A percentile compares a stretch with the other conserved stretches of the same genome.
Conservation (phyloP, 805 yeast species). For the Yarrowia alimentaria region DNA sequence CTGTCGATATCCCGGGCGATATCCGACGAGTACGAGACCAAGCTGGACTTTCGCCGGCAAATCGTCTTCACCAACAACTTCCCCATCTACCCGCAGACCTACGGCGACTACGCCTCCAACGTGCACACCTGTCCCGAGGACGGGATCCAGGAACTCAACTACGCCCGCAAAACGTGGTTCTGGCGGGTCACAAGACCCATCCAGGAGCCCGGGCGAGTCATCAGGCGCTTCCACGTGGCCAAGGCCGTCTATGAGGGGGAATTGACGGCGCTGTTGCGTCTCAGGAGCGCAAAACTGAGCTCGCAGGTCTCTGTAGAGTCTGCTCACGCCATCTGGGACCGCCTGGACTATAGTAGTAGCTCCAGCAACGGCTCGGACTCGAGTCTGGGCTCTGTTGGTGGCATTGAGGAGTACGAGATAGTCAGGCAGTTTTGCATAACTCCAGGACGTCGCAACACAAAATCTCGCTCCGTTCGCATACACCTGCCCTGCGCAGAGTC, state of each 20-base stretch:
- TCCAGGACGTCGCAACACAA: conserved; percentile 8
- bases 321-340: background rate
- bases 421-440: conserved; percentile 5
- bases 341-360: conserved; percentile 3
- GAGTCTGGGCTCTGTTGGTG: background rate
- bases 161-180: conserved; percentile 15
- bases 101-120: conserved; percentile 11
- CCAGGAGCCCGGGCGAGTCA: conserved; percentile 1
- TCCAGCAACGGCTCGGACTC: conserved; percentile 4
- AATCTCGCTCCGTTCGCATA: conserved; percentile 11
- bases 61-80: conserved; percentile 19
- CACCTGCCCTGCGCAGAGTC: conserved; percentile 10
- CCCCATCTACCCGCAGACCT: conserved; percentile 18
- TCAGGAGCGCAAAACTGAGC: background rate
- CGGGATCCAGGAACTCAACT: conserved; percentile 15
- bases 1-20: conserved; percentile 11
- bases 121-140: background rate
- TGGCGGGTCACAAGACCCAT: conserved; percentile 5
- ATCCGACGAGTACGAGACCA: conserved; percentile 19
- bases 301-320: background rate
- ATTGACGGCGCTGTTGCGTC: background rate
- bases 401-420: conserved; percentile 1
- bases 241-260: conserved; percentile 17
- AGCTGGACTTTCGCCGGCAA: conserved; percentile 4
- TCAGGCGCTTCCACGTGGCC: conserved; percentile 17